phyloP scores from a whole-genome alignment of 163 green algal species.

The Scenedesmus sp. region DNA sequence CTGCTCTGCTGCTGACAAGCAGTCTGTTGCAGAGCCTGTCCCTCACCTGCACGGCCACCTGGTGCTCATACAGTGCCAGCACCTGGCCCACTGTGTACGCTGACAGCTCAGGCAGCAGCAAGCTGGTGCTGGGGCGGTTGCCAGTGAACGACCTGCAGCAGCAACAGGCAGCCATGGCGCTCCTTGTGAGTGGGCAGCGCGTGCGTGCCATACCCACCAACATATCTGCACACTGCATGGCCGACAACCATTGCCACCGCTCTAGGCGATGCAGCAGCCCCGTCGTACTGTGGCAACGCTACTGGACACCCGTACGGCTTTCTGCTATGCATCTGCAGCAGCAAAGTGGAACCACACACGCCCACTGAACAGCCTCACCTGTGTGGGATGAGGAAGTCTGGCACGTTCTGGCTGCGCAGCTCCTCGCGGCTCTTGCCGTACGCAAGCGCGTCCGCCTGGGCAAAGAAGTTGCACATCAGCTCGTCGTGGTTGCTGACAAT shows the following conservation, averaged over 20 bases:
- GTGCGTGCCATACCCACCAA: no score
- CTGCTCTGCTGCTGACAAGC: no score
- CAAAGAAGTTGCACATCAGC: conserved; percentile 99
- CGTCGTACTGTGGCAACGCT: no score
- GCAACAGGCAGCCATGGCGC: not conserved
- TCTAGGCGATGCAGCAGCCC: no score
- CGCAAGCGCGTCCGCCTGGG: conserved; percentile 96
- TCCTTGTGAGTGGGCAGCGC: no score
- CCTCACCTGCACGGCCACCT: conserved; percentile 88
- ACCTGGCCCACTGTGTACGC: conserved; percentile 97
- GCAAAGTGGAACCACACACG: no score
- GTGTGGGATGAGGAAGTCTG: conserved; percentile 96
- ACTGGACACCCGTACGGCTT: no score
- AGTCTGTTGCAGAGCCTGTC: not conserved
- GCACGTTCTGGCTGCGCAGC: conserved; percentile 91
- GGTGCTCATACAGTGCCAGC: conserved; percentile 97
- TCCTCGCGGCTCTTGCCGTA: conserved; percentile 94
- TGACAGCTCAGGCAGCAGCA: conserved; percentile 94
- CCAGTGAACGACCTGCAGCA: conserved; percentile 61
- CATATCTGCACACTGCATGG: no score
- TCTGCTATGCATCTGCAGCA: not conserved
- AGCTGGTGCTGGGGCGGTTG: conserved; percentile 94
- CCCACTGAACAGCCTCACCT: conserved; percentile 63
- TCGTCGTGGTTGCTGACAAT: conserved; percentile 99
- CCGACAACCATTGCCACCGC: not conserved